A percentile compares a stretch with the other conserved stretches of the same genome.
These are phyloP conservation scores for Microsporum ferrugineum DNA, from an alignment of 2,329 filamentous ascomycete genomes.

Conservation along the genomic window DNA sequence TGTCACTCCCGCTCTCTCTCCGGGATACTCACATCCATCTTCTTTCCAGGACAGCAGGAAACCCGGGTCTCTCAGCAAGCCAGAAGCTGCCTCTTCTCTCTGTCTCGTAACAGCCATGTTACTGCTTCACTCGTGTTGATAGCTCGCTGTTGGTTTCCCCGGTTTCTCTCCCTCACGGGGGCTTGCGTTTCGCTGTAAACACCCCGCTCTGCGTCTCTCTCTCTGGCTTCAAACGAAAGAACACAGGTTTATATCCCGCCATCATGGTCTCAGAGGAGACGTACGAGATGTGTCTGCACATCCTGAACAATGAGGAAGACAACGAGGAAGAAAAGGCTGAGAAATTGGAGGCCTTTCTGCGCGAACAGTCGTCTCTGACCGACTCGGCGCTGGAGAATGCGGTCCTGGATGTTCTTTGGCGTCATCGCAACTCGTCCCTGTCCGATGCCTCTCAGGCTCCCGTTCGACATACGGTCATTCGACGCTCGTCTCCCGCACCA, in stretches of 20 bases:
- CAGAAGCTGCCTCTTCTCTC: not conserved
- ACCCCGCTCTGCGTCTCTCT: not conserved
- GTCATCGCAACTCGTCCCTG: constrained; percentile 32
- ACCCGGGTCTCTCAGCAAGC: not conserved
- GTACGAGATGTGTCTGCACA: constrained; percentile 80
- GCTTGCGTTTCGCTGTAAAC: no score
- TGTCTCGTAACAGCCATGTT: not conserved
- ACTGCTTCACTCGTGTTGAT: not conserved
- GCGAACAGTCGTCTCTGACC: constrained; percentile 61
- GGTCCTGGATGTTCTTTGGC: constrained; percentile 80
- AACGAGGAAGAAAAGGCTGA: constrained; percentile 96
- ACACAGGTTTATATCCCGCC: constrained; percentile 11
- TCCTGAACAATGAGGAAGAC: constrained; percentile 68
- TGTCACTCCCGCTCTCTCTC: not conserved
- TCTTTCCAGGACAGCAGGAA: no score
- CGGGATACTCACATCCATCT: not conserved
- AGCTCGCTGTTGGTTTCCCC: not conserved
- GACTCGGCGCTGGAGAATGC: constrained; percentile 77
- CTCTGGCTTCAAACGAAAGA: not conserved
- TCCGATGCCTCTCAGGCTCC: constrained; percentile 67
- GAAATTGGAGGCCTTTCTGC: constrained; percentile 73
- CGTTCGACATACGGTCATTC: constrained; percentile 77
- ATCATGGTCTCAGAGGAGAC: constrained; percentile 85
- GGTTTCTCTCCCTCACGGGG: no score
- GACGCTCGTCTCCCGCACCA: constrained; percentile 80